Evolutionary conservation across 2,329 filamentous ascomycete genomes (phyloP).

Genomic region (Calonectria pteridis): DNA sequence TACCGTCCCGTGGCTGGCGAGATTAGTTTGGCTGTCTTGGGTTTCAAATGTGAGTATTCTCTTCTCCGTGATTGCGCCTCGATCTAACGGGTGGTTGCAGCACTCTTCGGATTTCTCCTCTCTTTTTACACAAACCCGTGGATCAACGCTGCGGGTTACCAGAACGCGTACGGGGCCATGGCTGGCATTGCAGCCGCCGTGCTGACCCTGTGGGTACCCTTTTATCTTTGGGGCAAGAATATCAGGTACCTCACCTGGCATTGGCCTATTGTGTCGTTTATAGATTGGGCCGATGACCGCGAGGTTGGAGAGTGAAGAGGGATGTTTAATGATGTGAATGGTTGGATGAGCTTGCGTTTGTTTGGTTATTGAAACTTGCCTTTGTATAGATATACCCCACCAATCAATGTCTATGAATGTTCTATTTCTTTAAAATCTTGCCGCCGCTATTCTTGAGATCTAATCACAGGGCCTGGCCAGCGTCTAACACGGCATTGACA

Average conservation of each 20-base stretch:
- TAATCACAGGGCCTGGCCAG: conserved; percentile 21
- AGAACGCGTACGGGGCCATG: conserved; percentile 67
- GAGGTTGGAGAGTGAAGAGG: conserved; percentile 64
- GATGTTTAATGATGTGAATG: neutral
- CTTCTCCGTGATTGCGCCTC: neutral
- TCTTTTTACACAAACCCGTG: conserved; percentile 73
- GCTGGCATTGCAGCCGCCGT: conserved; percentile 64
- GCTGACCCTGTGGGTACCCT: conserved; percentile 61
- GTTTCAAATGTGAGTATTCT: conserved; percentile 62
- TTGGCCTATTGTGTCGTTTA: conserved; percentile 60
- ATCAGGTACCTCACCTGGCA: conserved; percentile 61
- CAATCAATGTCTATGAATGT: neutral
- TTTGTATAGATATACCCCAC: conserved; percentile 14
- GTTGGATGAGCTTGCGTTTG: neutral
- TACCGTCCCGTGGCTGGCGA: conserved; percentile 71
- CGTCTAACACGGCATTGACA: conserved; percentile 64
- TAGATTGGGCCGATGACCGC: conserved; percentile 65
- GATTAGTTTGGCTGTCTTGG: conserved; percentile 64
- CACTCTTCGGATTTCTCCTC: conserved; percentile 68
- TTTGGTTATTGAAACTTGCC: conserved; percentile 7
- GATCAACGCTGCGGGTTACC: conserved; percentile 64
- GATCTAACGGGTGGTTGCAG: conserved; percentile 44
- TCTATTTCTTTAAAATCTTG: neutral
- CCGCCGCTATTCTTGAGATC: neutral
- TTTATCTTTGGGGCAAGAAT: conserved; percentile 65